Evolutionary conservation across 768 basidiomycete species (phyloP).

Genomic region (Russula abietina): DNA sequence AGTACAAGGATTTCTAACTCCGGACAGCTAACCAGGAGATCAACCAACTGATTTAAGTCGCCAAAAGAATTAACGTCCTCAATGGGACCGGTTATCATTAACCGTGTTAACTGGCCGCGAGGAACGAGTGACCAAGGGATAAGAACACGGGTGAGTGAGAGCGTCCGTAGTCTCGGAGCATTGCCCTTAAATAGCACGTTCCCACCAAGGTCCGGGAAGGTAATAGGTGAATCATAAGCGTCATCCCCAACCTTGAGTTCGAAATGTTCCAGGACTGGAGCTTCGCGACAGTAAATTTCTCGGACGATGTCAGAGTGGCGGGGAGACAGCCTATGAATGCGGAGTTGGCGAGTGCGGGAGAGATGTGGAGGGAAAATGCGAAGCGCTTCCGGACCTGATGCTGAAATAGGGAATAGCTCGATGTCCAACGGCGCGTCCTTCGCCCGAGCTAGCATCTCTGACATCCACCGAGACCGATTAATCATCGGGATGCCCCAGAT

Average conservation of each 20-base stretch:
- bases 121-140: constrained; percentile 7
- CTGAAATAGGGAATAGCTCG: neutral
- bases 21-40: neutral
- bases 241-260: neutral
- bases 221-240: neutral
- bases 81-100: neutral
- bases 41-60: neutral
- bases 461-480: neutral
- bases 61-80: neutral
- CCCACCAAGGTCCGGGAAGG: neutral
- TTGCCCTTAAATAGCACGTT: neutral
- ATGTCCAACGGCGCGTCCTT: neutral
- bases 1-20: constrained; percentile 7
- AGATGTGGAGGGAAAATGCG: neutral
- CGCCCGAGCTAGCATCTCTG: constrained; percentile 10
- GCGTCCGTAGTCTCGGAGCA: neutral
- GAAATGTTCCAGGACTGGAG: constrained; percentile 8
- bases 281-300: neutral
- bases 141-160: neutral
- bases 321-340: neutral
- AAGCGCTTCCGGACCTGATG: neutral
- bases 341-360: constrained; percentile 7
- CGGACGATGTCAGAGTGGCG: neutral
- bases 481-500: neutral
- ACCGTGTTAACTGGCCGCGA: constrained; percentile 1